Evolutionary conservation across 1,284 basidiomycete genomes (phyloP).

Genomic region (Pseudozyma tsukubaensis): DNA sequence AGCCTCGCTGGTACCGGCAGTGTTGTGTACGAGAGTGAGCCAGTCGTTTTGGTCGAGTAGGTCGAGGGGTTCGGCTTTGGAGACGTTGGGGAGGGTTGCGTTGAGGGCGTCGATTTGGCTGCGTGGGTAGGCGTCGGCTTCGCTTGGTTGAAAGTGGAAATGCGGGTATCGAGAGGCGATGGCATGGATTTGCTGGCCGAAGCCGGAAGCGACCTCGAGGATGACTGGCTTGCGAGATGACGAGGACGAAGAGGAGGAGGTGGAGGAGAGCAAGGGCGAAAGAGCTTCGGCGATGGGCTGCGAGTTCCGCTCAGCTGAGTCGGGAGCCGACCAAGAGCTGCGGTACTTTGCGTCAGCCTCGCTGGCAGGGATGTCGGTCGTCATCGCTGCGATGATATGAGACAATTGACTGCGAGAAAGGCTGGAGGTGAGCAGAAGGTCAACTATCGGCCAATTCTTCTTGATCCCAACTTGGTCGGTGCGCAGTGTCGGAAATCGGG

Average conservation of each 20-base stretch:
- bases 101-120: constrained; percentile 24
- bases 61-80: constrained; percentile 37
- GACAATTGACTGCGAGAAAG: no score
- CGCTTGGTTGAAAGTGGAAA: constrained; percentile 35
- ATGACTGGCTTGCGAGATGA: constrained; percentile 17
- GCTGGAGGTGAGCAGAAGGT: no score
- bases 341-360: constrained; percentile 31
- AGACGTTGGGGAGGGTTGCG: constrained; percentile 23
- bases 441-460: no score
- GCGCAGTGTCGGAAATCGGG: no score
- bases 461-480: no score
- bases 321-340: constrained; percentile 35
- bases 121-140: constrained; percentile 41
- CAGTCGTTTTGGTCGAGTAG: constrained; percentile 40
- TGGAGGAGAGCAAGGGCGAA: constrained; percentile 9
- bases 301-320: constrained; percentile 51
- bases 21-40: constrained; percentile 34
- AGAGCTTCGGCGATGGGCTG: constrained; percentile 42
- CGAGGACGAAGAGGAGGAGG: neutral
- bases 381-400: no score
- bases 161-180: constrained; percentile 18
- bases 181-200: constrained; percentile 36
- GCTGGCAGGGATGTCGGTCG: neutral
- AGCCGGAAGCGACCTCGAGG: constrained; percentile 49
- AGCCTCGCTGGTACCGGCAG: constrained; percentile 11